These are phyloP conservation scores for Zymoseptoria brevis DNA, from an alignment of 2,329 filamentous ascomycete genomes.

Conservation along the genomic window DNA sequence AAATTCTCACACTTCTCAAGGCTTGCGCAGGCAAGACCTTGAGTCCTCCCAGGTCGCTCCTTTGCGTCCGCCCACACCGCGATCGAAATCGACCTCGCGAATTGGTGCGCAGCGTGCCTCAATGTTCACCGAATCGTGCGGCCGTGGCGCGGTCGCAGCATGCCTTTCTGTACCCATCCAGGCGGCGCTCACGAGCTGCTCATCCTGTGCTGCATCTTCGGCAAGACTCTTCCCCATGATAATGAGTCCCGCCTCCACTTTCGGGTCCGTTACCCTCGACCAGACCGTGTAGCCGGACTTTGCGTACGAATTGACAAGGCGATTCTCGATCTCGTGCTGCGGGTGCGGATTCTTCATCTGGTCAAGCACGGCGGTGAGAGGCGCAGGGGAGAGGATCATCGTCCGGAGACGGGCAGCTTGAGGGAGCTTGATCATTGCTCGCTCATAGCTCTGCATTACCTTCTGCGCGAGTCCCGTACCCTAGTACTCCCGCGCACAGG, in stretches of 20 bases:
- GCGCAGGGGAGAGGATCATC: neutral
- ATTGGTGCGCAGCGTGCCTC: too few relatives aligned
- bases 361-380: neutral
- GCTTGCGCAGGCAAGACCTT: too few relatives aligned
- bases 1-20: too few relatives aligned
- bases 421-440: neutral
- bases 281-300: neutral
- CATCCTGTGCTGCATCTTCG: neutral
- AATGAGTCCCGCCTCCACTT: neutral
- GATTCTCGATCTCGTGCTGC: neutral
- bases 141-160: neutral
- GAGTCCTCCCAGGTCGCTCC: too few relatives aligned
- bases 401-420: neutral
- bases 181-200: neutral
- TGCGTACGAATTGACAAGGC: neutral
- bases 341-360: neutral
- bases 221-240: neutral
- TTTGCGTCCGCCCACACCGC: too few relatives aligned
- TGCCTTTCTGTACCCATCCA: neutral
- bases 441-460: neutral
- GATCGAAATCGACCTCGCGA: too few relatives aligned
- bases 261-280: neutral
- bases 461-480: constrained; percentile 2
- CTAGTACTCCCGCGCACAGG: neutral
- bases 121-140: too few relatives aligned